Evolutionary conservation across 225 moss, liverwort and hornwort genomes (phyloP).

Genomic region (Sphagnum tenellum): DNA sequence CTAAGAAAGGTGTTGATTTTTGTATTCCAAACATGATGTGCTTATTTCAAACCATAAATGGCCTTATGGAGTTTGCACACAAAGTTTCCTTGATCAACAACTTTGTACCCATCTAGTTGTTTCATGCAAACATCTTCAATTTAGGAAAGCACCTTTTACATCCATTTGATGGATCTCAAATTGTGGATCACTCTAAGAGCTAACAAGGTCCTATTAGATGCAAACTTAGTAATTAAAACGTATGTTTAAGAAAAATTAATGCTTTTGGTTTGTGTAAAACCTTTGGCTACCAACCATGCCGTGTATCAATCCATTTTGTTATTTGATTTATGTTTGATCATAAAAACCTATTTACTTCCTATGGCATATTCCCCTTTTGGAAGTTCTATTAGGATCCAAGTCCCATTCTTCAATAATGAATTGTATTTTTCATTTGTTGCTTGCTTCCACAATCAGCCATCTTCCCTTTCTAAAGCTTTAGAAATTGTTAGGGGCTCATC

Average conservation of each 20-base stretch:
- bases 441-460: too few species aligned
- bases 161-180: slow-evolving; percentile 1
- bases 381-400: too few species aligned
- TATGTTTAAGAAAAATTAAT: not conserved
- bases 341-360: too few species aligned
- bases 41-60: slow-evolving; percentile 6
- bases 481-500: too few species aligned
- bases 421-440: too few species aligned
- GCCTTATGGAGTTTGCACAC: slow-evolving; percentile 3
- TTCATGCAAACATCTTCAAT: slow-evolving; percentile 7
- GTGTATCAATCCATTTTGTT: too few species aligned
- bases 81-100: not conserved
- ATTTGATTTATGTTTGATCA: too few species aligned
- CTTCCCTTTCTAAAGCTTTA: too few species aligned
- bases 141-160: not conserved
- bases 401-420: too few species aligned
- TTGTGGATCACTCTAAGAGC: not conserved
- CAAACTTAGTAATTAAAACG: not conserved
- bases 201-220: not conserved
- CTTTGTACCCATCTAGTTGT: slow-evolving; percentile 3
- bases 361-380: too few species aligned
- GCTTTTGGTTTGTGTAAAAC: not conserved
- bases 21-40: slow-evolving; percentile 3
- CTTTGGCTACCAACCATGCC: not conserved
- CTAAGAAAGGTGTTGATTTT: not conserved